These are phyloP conservation scores for Eustoma russellianum DNA, from an alignment of 257 asterid genomes.

Conservation along the genomic window DNA sequence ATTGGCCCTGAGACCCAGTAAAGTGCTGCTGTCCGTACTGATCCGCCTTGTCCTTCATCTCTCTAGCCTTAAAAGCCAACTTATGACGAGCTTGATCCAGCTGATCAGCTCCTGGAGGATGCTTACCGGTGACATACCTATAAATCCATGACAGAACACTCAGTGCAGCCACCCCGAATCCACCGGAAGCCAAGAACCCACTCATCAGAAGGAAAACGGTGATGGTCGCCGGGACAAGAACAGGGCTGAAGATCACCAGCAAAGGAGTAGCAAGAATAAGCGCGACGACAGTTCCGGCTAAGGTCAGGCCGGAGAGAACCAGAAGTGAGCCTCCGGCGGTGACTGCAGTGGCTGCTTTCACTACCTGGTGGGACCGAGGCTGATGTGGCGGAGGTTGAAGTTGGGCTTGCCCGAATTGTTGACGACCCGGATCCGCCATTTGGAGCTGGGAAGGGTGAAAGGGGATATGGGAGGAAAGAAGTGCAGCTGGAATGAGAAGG, in stretches of 20 bases:
- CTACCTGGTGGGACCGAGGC: too few species aligned
- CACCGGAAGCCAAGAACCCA: slow-evolving; percentile 62
- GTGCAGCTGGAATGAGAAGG: too few species aligned
- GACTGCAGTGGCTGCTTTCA: slow-evolving; percentile 39
- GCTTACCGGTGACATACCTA: slow-evolving; percentile 35
- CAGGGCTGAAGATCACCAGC: slow-evolving; percentile 59
- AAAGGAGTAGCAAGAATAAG: slow-evolving; percentile 43
- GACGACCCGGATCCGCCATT: too few species aligned
- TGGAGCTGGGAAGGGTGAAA: too few species aligned
- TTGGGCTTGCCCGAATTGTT: too few species aligned
- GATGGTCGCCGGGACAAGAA: slow-evolving; percentile 54
- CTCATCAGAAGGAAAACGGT: slow-evolving; percentile 33
- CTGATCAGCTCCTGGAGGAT: slow-evolving; percentile 45
- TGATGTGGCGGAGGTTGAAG: too few species aligned
- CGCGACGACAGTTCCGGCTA: slow-evolving; percentile 44
- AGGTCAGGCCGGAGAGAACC: slow-evolving; percentile 41
- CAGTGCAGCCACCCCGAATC: slow-evolving; percentile 67
- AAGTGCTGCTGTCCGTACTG: slow-evolving; percentile 21
- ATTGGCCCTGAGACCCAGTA: too few species aligned
- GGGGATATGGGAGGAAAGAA: too few species aligned
- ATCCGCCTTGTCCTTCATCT: slow-evolving; percentile 54
- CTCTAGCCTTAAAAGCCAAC: slow-evolving; percentile 50
- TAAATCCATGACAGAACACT: slow-evolving; percentile 65
- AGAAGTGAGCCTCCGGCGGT: slow-evolving; percentile 57
- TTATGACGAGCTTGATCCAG: slow-evolving; percentile 37